phyloP scores from a whole-genome alignment of 768 basidiomycete genomes.

The Trametes punicea region DNA sequence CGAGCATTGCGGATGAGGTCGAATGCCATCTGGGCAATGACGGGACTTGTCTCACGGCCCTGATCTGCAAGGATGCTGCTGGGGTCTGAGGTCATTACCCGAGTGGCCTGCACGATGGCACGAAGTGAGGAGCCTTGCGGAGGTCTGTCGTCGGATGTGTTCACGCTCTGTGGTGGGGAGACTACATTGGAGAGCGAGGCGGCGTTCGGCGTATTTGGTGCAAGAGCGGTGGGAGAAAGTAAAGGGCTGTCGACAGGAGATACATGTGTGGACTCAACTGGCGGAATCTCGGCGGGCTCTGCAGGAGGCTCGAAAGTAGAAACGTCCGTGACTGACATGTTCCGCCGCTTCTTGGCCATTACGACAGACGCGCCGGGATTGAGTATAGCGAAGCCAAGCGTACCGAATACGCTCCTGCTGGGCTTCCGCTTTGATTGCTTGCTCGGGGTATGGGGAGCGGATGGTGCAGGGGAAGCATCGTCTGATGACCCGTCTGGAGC shows the following conservation, averaged over 20 bases:
- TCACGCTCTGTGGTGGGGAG: conserved; percentile 18
- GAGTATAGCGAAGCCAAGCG: conserved; percentile 64
- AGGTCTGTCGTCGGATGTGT: conserved; percentile 25
- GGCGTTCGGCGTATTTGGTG: background rate
- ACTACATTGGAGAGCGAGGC: background rate
- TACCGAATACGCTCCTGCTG: conserved; percentile 67
- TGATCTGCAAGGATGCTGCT: conserved; percentile 71
- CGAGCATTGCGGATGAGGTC: conserved; percentile 66
- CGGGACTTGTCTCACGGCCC: conserved; percentile 56
- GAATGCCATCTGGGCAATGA: conserved; percentile 64
- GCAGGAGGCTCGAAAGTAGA: background rate
- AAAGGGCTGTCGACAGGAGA: conserved; percentile 15
- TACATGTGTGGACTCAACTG: conserved; percentile 6
- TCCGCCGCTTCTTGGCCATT: conserved; percentile 21
- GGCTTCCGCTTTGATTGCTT: conserved; percentile 37
- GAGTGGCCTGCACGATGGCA: conserved; percentile 78
- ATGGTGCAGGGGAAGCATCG: conserved; percentile 13
- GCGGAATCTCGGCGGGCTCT: background rate
- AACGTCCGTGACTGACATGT: conserved; percentile 23
- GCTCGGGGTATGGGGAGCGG: conserved; percentile 12
- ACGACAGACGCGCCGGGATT: conserved; percentile 40
- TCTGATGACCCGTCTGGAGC: background rate
- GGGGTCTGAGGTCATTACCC: conserved; percentile 83
- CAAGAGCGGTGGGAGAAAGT: conserved; percentile 5
- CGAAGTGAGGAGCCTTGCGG: conserved; percentile 65